These are phyloP conservation scores for Leccinum fuscescens DNA, from an alignment of 1,284 basidiomycete species.

Conservation along the genomic window DNA sequence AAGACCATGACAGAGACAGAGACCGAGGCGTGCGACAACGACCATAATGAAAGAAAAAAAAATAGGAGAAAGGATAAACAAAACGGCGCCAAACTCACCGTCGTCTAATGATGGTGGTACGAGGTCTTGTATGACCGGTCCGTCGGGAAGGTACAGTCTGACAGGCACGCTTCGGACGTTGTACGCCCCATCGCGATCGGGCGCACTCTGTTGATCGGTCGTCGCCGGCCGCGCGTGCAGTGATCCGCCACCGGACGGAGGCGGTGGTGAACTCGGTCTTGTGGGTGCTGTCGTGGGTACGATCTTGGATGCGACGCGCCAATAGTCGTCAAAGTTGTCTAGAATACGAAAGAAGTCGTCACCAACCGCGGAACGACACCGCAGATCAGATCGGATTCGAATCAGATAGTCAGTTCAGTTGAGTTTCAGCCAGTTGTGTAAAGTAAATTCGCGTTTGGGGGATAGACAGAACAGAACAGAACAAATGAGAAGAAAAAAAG, in stretches of 20 bases:
- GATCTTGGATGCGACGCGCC: constrained; percentile 87
- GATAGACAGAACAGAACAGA: neutral
- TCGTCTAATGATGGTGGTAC: constrained; percentile 76
- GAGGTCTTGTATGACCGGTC: constrained; percentile 87
- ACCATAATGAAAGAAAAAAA: neutral
- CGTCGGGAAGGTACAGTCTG: constrained; percentile 88
- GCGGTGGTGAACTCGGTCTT: constrained; percentile 51
- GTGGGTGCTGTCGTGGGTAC: constrained; percentile 63
- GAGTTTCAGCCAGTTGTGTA: neutral
- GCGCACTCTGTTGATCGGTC: constrained; percentile 56
- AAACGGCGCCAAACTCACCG: constrained; percentile 40
- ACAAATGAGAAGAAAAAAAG: neutral
- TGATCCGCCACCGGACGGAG: constrained; percentile 46
- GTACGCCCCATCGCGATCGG: constrained; percentile 75
- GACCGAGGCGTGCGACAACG: neutral
- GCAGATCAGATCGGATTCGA: constrained; percentile 18
- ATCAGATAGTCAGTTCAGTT: neutral
- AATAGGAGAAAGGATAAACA: neutral
- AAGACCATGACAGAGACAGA: neutral
- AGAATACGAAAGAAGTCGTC: constrained; percentile 10
- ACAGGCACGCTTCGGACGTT: constrained; percentile 85
- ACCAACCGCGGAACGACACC: constrained; percentile 12
- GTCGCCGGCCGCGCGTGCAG: constrained; percentile 67
- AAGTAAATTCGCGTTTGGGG: neutral
- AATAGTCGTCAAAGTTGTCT: constrained; percentile 96